phyloP scores from a whole-genome alignment of 2,329 filamentous ascomycete genomes.

The Lasiodiplodia gonubiensis region DNA sequence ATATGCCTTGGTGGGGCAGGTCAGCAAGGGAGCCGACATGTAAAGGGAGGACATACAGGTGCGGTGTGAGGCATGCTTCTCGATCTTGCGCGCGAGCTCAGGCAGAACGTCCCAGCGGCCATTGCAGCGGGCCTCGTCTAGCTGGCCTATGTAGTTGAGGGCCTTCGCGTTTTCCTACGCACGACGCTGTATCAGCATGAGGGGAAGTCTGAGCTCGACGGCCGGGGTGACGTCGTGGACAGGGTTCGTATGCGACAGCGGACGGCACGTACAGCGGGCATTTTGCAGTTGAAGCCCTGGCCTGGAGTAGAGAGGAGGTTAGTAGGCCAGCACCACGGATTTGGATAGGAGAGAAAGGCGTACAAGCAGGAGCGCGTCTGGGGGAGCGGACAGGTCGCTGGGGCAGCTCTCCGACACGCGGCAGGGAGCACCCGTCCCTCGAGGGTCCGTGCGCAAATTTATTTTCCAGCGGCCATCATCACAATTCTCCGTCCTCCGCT shows the following conservation, averaged over 20 bases:
- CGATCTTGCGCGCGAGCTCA: slow-evolving; percentile 89
- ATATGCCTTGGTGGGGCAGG: slow-evolving; percentile 45
- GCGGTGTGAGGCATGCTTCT: slow-evolving; percentile 87
- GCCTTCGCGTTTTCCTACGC: slow-evolving; percentile 72
- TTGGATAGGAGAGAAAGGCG: background rate
- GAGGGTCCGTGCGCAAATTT: slow-evolving; percentile 22
- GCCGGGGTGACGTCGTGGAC: slow-evolving; percentile 28
- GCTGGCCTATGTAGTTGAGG: slow-evolving; percentile 76
- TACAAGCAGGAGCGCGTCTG: slow-evolving; percentile 23
- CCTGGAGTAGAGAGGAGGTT: slow-evolving; percentile 11
- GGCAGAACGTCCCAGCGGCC: slow-evolving; percentile 86
- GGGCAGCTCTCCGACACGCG: slow-evolving; percentile 15
- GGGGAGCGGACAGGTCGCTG: slow-evolving; percentile 23
- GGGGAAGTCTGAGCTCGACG: slow-evolving; percentile 10
- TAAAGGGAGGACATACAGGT: slow-evolving; percentile 67
- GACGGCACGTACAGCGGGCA: slow-evolving; percentile 23
- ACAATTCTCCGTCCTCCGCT: slow-evolving; percentile 10
- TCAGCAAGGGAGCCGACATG: slow-evolving; percentile 23
- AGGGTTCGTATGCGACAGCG: slow-evolving; percentile 14
- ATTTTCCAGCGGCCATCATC: slow-evolving; percentile 13
- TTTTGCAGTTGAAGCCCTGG: slow-evolving; percentile 16
- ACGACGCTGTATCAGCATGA: slow-evolving; percentile 13
- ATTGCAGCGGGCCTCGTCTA: slow-evolving; percentile 87
- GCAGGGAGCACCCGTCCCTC: slow-evolving; percentile 25
- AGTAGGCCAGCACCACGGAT: slow-evolving; percentile 1